Evolutionary conservation across 140 eudicot species (phyloP), one percentile per base, ranked within the genome.

Genomic region (Cichorium intybus): DNA sequence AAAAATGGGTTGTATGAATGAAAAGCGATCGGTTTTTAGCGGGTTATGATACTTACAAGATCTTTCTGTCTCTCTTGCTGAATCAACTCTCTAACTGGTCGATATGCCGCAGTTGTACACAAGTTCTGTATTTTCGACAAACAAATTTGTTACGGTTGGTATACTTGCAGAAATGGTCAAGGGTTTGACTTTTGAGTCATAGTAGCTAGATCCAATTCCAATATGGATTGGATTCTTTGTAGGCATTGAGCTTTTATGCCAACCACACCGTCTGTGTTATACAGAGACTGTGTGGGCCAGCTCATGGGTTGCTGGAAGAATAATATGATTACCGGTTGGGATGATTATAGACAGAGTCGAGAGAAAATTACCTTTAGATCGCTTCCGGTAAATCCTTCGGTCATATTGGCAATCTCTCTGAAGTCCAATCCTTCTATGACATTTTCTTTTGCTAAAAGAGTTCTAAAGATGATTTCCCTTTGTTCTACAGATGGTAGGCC

Each of bases 21-120:
- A 39, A 4, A 54, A 29, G n/a, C n/a, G n/a, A n/a, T 15, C 47
- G 15, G 34, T n/a, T 18, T 43, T 27, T 2, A 27, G n/a, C 56
- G 21, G 49, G 23, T 31, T 50, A 45, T 17, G 24, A 34, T 43
- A 66, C 93, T 74, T 68, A 88, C 98, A 26, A 79, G 41, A 61
- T 92, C 98, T 46, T 85, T 88, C 43, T 68, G 60, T 50, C 87
- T 79, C 77, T 92, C 98, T 69, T 85, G 93, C 79, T 83, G 87
- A 72, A 91, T 85, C 72, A 88, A 71, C 77, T 92, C 98, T 79
- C 98, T 77, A 48, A 92, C 96, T 15, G 98, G 98, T 47, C 98
- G 87, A 71, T 88, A 88, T 63, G 98, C 98, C 68, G 98, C 98
- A 56, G 95, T 85, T 47, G 90, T 85, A 81, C 96, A 92, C 74